Evolutionary conservation across 257 asterid genomes (phyloP), one percentile per base, ranked within the genome.

Genomic region (Coffea eugenioides): DNA sequence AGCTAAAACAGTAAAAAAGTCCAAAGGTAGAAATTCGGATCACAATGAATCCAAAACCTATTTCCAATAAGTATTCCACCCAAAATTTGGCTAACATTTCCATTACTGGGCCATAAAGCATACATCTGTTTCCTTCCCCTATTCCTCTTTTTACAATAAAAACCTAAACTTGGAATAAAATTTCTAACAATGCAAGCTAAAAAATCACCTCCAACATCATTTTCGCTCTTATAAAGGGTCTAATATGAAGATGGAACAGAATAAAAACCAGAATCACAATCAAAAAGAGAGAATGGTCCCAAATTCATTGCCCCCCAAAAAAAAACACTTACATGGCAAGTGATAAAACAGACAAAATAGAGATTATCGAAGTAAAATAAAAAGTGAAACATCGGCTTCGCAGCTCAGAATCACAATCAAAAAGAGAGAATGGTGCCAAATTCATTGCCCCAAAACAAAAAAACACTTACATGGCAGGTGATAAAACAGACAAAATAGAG

Each of bases 361-460:
- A 65, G 52, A 52, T 5, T 6, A 36, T 23, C 16, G 31, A 66
- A 73, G n/a, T 1, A 56, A 16, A 80, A 18, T 2, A 27, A 27
- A 46, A 45, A 67, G 34, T 27, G 7, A 36, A 66, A 56, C 6
- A 51, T 31, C 62, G 56, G 62, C 59, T 56, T 23, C 5, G 51
- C 39, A 52, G 54, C 51, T 18, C 48, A 52, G 16, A 14, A 52
- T 20, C 16, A 52, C 5, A 13, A 52, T 52, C 21, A 52, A 52
- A 52, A 52, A 52, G 20, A 52, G 59, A 52, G 13, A 52, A 52
- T 2, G 31, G 31, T 31, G 1, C 31, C 31, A 31, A 39, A 39
- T 39, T 39, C 43, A 39, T 31, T 31, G 43, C 43, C 43, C 43
- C 43, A 11, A 25, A 14, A 36, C 98, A 54, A 31, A n/a, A 73